These are phyloP conservation scores for Aspergillus fumigatus DNA, from an alignment of 2,329 filamentous ascomycete species.

Conservation along the genomic window DNA sequence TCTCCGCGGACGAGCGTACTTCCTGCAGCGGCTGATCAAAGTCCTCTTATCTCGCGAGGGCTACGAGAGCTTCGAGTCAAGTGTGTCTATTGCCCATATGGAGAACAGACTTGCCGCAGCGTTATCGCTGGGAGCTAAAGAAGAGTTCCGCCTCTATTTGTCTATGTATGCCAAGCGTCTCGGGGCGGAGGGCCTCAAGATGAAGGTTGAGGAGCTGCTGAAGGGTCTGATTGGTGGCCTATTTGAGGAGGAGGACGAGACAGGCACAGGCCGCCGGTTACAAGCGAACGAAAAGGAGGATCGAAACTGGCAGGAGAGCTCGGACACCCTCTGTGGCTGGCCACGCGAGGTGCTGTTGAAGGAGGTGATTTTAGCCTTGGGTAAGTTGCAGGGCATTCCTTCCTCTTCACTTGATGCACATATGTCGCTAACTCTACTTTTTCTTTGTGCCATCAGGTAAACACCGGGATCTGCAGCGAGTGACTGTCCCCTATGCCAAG, in stretches of 20 bases:
- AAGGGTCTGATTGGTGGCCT: slow-evolving; percentile 73
- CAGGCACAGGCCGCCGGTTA: slow-evolving; percentile 23
- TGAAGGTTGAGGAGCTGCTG: slow-evolving; percentile 89
- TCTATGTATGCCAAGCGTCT: slow-evolving; percentile 97
- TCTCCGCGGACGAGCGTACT: slow-evolving; percentile 85
- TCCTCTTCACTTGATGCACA: background rate
- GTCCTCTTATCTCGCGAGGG: slow-evolving; percentile 81
- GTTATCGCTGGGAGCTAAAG: slow-evolving; percentile 73
- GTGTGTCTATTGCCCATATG: slow-evolving; percentile 86
- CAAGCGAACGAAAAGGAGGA: slow-evolving; percentile 37
- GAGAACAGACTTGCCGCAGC: slow-evolving; percentile 93
- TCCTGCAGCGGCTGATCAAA: slow-evolving; percentile 87
- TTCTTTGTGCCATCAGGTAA: slow-evolving; percentile 61
- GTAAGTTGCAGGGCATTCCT: slow-evolving; percentile 49
- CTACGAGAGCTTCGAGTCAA: slow-evolving; percentile 86
- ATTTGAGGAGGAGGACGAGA: slow-evolving; percentile 54
- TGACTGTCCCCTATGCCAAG: slow-evolving; percentile 92
- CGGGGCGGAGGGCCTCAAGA: slow-evolving; percentile 78
- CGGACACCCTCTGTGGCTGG: slow-evolving; percentile 82
- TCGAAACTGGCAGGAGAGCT: slow-evolving; percentile 44
- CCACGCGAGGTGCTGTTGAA: slow-evolving; percentile 79
- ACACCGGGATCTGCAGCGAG: slow-evolving; percentile 86
- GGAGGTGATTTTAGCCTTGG: slow-evolving; percentile 87
- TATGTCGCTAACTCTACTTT: slow-evolving; percentile 4
- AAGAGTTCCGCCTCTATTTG: slow-evolving; percentile 93